Conservation (phyloP, 495 filamentous ascomycete genomes). For the Lepidopterella palustris region DNA sequence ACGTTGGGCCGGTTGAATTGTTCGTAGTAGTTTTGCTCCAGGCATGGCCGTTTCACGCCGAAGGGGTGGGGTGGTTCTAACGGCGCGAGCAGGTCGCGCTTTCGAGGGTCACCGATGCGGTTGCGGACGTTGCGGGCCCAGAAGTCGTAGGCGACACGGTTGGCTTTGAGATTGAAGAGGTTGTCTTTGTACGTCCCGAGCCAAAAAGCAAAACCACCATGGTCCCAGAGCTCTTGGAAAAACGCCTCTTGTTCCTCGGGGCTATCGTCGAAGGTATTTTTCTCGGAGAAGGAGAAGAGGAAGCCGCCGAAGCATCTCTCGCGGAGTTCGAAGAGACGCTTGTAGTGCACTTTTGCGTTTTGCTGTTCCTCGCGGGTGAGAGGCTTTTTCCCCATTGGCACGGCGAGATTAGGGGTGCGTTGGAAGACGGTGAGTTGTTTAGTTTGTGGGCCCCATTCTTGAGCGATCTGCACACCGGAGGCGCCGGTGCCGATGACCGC, state of each 20-base stretch:
- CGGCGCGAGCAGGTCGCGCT: constrained; percentile 51
- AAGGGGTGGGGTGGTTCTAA: constrained; percentile 46
- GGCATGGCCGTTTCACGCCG: constrained; percentile 49
- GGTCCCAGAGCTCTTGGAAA: constrained; percentile 44
- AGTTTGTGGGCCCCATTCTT: constrained; percentile 39
- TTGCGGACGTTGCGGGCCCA: constrained; percentile 49
- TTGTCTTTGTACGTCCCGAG: constrained; percentile 47
- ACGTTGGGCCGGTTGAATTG: constrained; percentile 51
- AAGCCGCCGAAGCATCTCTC: constrained; percentile 43
- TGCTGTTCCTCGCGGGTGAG: constrained; percentile 29
- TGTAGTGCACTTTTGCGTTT: constrained; percentile 15
- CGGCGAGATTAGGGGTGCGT: constrained; percentile 43
- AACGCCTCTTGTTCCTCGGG: constrained; percentile 41
- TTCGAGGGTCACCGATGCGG: constrained; percentile 45
- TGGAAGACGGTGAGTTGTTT: constrained; percentile 45
- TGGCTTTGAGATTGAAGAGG: constrained; percentile 41
- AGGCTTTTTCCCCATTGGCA: constrained; percentile 17
- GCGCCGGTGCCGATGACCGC: constrained; percentile 58
- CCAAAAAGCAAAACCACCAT: constrained; percentile 47
- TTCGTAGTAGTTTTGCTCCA: constrained; percentile 54
- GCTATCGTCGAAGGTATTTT: constrained; percentile 43
- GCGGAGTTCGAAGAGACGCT: constrained; percentile 21
- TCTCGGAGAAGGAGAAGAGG: constrained; percentile 36
- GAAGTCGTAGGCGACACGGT: constrained; percentile 48
- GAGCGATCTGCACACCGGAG: constrained; percentile 51